Conservation (phyloP, 2,329 filamentous ascomycete species). For the Colletotrichum liriopes region DNA sequence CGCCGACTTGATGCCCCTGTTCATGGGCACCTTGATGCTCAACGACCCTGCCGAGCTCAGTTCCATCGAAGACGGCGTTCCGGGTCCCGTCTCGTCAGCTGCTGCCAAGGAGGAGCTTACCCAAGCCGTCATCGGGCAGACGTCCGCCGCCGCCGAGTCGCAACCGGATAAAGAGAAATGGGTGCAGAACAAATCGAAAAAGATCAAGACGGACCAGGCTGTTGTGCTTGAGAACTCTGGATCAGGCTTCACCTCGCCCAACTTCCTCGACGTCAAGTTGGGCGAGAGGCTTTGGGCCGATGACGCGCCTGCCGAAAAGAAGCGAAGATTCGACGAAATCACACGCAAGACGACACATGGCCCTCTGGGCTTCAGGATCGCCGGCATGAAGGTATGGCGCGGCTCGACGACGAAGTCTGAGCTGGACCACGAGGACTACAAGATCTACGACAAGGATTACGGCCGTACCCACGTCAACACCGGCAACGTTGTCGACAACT, state of each 20-base stretch:
- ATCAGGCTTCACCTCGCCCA: slow-evolving; percentile 85
- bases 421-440: slow-evolving; percentile 70
- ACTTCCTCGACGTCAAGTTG: slow-evolving; percentile 94
- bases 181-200: slow-evolving; percentile 66
- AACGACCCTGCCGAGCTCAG: slow-evolving; percentile 66
- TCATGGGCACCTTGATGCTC: slow-evolving; percentile 85
- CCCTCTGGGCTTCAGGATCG: slow-evolving; percentile 74
- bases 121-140: slow-evolving; percentile 52
- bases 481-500: slow-evolving; percentile 68
- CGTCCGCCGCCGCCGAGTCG: slow-evolving; percentile 44
- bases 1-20: slow-evolving; percentile 85
- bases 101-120: slow-evolving; percentile 55
- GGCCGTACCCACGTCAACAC: slow-evolving; percentile 68
- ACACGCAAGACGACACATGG: slow-evolving; percentile 72
- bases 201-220: slow-evolving; percentile 83
- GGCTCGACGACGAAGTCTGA: slow-evolving; percentile 67
- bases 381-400: slow-evolving; percentile 76
- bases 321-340: slow-evolving; percentile 73
- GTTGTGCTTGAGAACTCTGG: slow-evolving; percentile 91
- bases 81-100: slow-evolving; percentile 58
- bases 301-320: slow-evolving; percentile 72
- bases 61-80: slow-evolving; percentile 65
- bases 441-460: slow-evolving; percentile 75
- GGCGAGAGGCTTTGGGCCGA: slow-evolving; percentile 91
- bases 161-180: slow-evolving; percentile 52